These are phyloP conservation scores for Xanthoconium stramineum DNA, from an alignment of 768 basidiomycete species.

Conservation along the genomic window DNA sequence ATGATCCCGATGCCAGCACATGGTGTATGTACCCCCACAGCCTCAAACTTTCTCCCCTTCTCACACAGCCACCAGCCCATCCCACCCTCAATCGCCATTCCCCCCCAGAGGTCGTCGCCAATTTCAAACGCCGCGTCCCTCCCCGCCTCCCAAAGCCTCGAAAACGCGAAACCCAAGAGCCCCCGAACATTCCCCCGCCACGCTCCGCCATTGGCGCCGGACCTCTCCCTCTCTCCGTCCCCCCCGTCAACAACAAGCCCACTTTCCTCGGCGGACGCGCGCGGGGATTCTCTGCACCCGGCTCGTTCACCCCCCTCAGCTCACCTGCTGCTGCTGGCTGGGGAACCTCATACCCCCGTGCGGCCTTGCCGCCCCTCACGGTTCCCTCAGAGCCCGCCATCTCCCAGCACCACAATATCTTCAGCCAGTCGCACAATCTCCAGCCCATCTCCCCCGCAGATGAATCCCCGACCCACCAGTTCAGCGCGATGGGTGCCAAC, in stretches of 20 bases:
- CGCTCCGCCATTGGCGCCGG: slow-evolving; percentile 74
- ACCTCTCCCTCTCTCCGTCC: slow-evolving; percentile 61
- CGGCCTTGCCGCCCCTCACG: slow-evolving; percentile 74
- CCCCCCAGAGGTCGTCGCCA: slow-evolving; percentile 84
- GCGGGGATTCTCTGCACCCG: slow-evolving; percentile 82
- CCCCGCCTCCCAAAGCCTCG: slow-evolving; percentile 87
- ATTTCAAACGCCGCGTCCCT: slow-evolving; percentile 93
- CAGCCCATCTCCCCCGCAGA: slow-evolving; percentile 70
- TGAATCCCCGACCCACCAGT: slow-evolving; percentile 55
- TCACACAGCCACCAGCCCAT: slow-evolving; percentile 57
- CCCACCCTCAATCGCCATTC: slow-evolving; percentile 90
- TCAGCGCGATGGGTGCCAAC: slow-evolving; percentile 38
- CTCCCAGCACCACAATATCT: slow-evolving; percentile 54
- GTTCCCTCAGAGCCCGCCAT: slow-evolving; percentile 74
- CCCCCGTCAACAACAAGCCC: slow-evolving; percentile 36
- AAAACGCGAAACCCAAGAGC: slow-evolving; percentile 70
- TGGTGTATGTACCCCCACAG: slow-evolving; percentile 70
- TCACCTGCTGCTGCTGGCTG: slow-evolving; percentile 57
- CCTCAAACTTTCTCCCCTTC: slow-evolving; percentile 19
- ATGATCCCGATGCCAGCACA: slow-evolving; percentile 94
- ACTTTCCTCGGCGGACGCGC: slow-evolving; percentile 52
- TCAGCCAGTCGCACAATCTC: slow-evolving; percentile 54
- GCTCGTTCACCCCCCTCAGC: slow-evolving; percentile 70
- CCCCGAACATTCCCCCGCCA: slow-evolving; percentile 69
- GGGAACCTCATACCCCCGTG: slow-evolving; percentile 57